A percentile compares a stretch with the other conserved stretches of the same genome.
These are phyloP conservation scores for Ogataea ramenticola DNA, from an alignment of 805 yeast genomes.

Conservation along the genomic window DNA sequence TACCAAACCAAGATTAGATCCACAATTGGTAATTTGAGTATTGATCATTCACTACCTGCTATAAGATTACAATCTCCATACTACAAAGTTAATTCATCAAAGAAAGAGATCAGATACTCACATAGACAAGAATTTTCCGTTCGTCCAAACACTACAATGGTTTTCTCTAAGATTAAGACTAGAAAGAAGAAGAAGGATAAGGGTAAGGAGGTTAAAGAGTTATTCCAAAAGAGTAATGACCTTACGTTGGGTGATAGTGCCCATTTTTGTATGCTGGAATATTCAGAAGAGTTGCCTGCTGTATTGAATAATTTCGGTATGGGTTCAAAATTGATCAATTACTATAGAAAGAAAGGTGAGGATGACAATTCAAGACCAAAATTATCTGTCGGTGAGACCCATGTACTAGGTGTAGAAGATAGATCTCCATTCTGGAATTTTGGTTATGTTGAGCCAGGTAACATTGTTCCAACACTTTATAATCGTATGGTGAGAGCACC, in stretches of 20 bases:
- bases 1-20: slow-evolving; percentile 90
- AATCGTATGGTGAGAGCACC: slow-evolving; percentile 93
- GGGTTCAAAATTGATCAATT: slow-evolving; percentile 91
- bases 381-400: slow-evolving; percentile 86
- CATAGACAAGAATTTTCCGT: slow-evolving; percentile 74
- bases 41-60: slow-evolving; percentile 91
- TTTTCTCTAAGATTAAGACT: slow-evolving; percentile 64
- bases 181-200: slow-evolving; percentile 87
- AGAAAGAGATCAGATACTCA: slow-evolving; percentile 63
- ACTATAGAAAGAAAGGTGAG: slow-evolving; percentile 76
- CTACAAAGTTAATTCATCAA: slow-evolving; percentile 70
- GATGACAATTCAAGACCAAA: slow-evolving; percentile 86
- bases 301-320: slow-evolving; percentile 86
- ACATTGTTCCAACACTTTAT: slow-evolving; percentile 86
- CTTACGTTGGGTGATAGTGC: slow-evolving; percentile 81
- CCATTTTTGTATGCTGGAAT: slow-evolving; percentile 72
- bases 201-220: slow-evolving; percentile 71
- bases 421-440: slow-evolving; percentile 97
- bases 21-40: slow-evolving; percentile 81
- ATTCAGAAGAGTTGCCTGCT: slow-evolving; percentile 82
- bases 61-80: slow-evolving; percentile 81
- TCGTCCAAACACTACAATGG: slow-evolving; percentile 70
- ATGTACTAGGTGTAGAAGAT: slow-evolving; percentile 92
- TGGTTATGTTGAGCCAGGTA: slow-evolving; percentile 94
- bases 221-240: slow-evolving; percentile 65